Percentiles rank a stretch among this genome's conserved stretches.
Conservation (phyloP, 257 asterid genomes). For the Penstemon davidsonii region DNA sequence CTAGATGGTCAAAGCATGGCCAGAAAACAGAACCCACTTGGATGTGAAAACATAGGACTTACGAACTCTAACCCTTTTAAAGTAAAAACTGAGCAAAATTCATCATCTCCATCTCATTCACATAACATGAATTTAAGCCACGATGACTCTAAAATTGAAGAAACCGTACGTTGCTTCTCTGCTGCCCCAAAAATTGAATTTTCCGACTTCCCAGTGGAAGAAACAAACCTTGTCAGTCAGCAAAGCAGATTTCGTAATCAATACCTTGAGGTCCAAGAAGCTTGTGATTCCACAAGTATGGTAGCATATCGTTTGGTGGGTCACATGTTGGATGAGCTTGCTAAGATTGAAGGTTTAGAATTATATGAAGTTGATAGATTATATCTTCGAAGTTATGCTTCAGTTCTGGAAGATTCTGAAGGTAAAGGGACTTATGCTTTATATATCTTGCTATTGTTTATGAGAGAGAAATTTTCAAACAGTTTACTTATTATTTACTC, state of each 20-base stretch:
- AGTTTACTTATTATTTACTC: conserved; percentile 14
- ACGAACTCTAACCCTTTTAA: conserved; percentile 22
- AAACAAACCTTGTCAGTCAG: conserved; percentile 21
- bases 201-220: conserved; percentile 31
- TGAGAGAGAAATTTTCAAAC: neutral
- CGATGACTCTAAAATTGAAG: conserved; percentile 30
- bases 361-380: conserved; percentile 40
- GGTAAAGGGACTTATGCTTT: conserved; percentile 37
- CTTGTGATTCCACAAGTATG: conserved; percentile 75
- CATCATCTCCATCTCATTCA: conserved; percentile 26
- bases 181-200: conserved; percentile 20
- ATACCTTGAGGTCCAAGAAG: conserved; percentile 79
- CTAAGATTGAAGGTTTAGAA: conserved; percentile 41
- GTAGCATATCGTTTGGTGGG: conserved; percentile 59
- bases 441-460: neutral
- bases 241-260: conserved; percentile 37
- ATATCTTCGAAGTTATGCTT: conserved; percentile 49
- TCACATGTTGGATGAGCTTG: conserved; percentile 51
- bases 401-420: conserved; percentile 37
- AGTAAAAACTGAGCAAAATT: conserved; percentile 23
- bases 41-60: conserved; percentile 24
- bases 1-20: conserved; percentile 19
- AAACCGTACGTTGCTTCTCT: conserved; percentile 19
- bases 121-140: conserved; percentile 26
- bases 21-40: conserved; percentile 19